Evolutionary conservation across 805 yeast species (phyloP).

Genomic region (Kodamaea jinghongensis): DNA sequence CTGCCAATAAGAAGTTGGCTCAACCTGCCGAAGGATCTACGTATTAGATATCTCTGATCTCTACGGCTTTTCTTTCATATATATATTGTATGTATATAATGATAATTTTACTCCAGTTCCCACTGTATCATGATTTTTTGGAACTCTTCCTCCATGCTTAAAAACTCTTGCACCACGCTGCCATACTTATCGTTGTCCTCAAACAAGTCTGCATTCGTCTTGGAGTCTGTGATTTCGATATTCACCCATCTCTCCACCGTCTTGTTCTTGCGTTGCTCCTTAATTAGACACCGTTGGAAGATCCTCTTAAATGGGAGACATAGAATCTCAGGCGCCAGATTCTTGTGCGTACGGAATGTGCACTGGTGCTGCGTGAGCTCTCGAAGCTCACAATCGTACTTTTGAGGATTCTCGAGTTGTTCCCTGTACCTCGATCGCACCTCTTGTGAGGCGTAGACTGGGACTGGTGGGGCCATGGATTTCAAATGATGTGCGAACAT

Average conservation of each 20-base stretch:
- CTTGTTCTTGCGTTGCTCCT: slow-evolving; percentile 26
- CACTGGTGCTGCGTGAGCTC: slow-evolving; percentile 42
- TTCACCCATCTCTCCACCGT: slow-evolving; percentile 32
- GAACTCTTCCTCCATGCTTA: slow-evolving; percentile 38
- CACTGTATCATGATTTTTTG: slow-evolving; percentile 23
- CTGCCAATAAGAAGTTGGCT: slow-evolving; percentile 75
- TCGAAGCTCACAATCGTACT: slow-evolving; percentile 32
- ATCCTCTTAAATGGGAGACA: slow-evolving; percentile 43
- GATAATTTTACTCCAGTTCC: slow-evolving; percentile 1
- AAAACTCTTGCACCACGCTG: slow-evolving; percentile 30
- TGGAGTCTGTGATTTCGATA: slow-evolving; percentile 36
- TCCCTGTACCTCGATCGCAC: slow-evolving; percentile 23
- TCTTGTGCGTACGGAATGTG: slow-evolving; percentile 30
- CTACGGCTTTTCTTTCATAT: too few species aligned
- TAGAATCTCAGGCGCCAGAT: slow-evolving; percentile 32
- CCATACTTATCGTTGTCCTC: slow-evolving; percentile 21
- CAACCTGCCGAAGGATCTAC: slow-evolving; percentile 92
- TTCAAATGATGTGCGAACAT: neutral
- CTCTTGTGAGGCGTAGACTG: slow-evolving; percentile 32
- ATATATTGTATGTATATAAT: too few species aligned
- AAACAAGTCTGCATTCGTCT: slow-evolving; percentile 28
- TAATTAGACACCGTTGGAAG: slow-evolving; percentile 38
- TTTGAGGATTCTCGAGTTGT: slow-evolving; percentile 28
- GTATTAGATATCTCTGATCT: slow-evolving; percentile 29
- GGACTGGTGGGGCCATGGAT: slow-evolving; percentile 45